phyloP scores from a whole-genome alignment of 108 stramenopile genomes.

The Cyclostephanos tholiformis region DNA sequence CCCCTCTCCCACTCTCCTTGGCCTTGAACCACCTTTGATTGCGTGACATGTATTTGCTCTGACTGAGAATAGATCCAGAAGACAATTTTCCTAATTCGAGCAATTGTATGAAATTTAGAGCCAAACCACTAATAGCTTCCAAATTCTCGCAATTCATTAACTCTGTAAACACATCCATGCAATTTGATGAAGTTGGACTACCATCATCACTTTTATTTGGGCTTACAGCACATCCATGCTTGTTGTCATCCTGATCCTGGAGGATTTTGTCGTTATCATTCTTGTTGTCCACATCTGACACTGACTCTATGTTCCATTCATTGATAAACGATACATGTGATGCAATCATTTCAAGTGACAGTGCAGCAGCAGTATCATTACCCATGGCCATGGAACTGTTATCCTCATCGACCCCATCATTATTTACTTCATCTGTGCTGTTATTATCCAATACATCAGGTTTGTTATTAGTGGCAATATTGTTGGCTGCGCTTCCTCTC shows the following conservation, averaged over 20 bases:
- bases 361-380: background rate
- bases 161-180: constrained; percentile 3
- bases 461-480: background rate
- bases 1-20: background rate
- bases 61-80: constrained; percentile 7
- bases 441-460: background rate
- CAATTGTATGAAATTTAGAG: constrained; percentile 19
- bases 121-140: background rate
- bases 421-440: background rate
- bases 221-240: background rate
- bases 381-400: background rate
- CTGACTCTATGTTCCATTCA: background rate
- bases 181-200: background rate
- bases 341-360: constrained; percentile 1
- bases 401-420: too few species aligned
- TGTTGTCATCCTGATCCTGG: constrained; percentile 9
- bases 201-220: too few species aligned
- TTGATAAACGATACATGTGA: constrained; percentile 1
- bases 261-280: background rate
- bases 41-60: constrained; percentile 3
- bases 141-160: background rate
- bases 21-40: too few species aligned
- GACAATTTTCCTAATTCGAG: constrained; percentile 18
- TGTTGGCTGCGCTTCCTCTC: background rate
- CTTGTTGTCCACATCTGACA: background rate